Evolutionary conservation across 495 filamentous ascomycete species (phyloP).

Genomic region (Neurospora sp.): DNA sequence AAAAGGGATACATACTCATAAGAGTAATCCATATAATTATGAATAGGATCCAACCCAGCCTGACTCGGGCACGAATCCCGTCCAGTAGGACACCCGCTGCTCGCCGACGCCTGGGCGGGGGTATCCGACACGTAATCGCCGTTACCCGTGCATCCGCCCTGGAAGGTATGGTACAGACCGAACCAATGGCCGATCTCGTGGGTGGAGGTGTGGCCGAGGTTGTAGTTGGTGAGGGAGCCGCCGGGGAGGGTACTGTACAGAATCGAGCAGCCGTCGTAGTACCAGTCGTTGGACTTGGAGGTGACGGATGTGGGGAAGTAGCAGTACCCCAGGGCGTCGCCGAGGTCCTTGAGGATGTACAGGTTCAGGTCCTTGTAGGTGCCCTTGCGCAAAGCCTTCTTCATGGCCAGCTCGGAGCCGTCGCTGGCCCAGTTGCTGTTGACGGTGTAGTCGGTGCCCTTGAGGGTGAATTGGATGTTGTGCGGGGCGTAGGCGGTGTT

Average conservation of each 20-base stretch:
- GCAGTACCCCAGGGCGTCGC: constrained; percentile 48
- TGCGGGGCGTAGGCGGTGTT: constrained; percentile 42
- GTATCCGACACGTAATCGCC: constrained; percentile 54
- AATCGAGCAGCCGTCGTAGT: constrained; percentile 50
- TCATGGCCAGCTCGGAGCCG: constrained; percentile 42
- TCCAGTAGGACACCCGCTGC: constrained; percentile 47
- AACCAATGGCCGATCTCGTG: constrained; percentile 64
- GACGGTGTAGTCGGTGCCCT: constrained; percentile 42
- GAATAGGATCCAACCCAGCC: constrained; percentile 46
- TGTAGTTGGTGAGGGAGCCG: constrained; percentile 40
- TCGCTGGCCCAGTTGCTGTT: constrained; percentile 47
- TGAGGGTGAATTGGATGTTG: constrained; percentile 43
- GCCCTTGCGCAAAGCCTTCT: constrained; percentile 48
- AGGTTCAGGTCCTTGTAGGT: constrained; percentile 52
- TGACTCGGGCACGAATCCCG: constrained; percentile 43
- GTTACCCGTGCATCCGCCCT: constrained; percentile 45
- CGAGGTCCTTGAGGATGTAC: constrained; percentile 48
- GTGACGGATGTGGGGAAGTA: constrained; percentile 32
- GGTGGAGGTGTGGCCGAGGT: constrained; percentile 48
- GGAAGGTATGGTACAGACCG: constrained; percentile 55
- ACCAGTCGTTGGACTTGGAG: constrained; percentile 27
- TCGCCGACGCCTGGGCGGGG: constrained; percentile 39
- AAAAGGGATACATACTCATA: constrained; percentile 37
- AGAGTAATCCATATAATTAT: constrained; percentile 58
- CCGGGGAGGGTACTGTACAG: constrained; percentile 43